phyloP scores from a whole-genome alignment of 768 basidiomycete species.

The Wakefieldia striispora region DNA sequence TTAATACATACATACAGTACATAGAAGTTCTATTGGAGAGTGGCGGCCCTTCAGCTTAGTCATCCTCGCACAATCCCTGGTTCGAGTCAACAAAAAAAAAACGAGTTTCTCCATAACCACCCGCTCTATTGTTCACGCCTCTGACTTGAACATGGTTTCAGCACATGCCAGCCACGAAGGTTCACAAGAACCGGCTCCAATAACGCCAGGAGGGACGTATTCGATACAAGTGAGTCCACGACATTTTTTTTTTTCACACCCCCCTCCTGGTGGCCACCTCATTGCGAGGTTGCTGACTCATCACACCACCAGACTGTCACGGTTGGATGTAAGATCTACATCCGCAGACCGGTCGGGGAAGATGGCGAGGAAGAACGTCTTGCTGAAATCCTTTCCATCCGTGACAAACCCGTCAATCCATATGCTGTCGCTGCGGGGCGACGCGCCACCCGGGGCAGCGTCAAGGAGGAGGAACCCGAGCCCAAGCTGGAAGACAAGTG shows the following conservation, averaged over 20 bases:
- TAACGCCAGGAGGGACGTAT: slow-evolving; percentile 75
- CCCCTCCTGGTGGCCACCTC: slow-evolving; percentile 9
- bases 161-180: slow-evolving; percentile 32
- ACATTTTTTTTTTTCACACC: slow-evolving; percentile 26
- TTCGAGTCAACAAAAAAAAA: slow-evolving; percentile 4
- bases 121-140: neutral
- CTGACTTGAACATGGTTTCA: slow-evolving; percentile 28
- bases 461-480: slow-evolving; percentile 48
- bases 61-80: slow-evolving; percentile 5
- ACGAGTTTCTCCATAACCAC: slow-evolving; percentile 6
- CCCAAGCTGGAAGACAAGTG: slow-evolving; percentile 70
- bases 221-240: slow-evolving; percentile 59
- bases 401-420: slow-evolving; percentile 73
- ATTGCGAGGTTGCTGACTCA: slow-evolving; percentile 31
- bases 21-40: too few relatives aligned
- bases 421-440: slow-evolving; percentile 41
- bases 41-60: slow-evolving; percentile 19
- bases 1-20: too few relatives aligned
- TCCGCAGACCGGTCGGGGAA: slow-evolving; percentile 73
- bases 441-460: slow-evolving; percentile 39
- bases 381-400: slow-evolving; percentile 93
- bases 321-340: slow-evolving; percentile 95
- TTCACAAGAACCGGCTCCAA: slow-evolving; percentile 53
- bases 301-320: slow-evolving; percentile 63
- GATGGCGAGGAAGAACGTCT: slow-evolving; percentile 84